Evolutionary conservation across 2,329 filamentous ascomycete genomes (phyloP).

Genomic region (Talaromyces sp.): DNA sequence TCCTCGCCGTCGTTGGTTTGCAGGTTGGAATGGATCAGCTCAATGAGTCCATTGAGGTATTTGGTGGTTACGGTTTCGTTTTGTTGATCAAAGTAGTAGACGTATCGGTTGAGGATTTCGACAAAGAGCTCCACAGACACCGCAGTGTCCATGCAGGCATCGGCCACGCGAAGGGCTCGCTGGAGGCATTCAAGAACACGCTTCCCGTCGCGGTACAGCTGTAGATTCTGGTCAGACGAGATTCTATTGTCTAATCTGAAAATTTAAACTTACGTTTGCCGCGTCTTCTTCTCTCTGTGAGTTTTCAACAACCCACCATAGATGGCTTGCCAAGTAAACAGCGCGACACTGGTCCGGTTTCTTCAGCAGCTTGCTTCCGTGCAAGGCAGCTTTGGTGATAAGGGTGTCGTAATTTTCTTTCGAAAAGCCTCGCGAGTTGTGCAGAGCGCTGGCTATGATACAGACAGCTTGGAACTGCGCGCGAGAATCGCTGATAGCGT

Average conservation of each 20-base stretch:
- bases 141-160: constrained; percentile 97
- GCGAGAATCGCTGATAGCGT: constrained; percentile 89
- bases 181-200: constrained; percentile 94
- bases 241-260: neutral
- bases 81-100: constrained; percentile 99
- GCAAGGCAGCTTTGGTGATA: constrained; percentile 94
- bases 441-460: constrained; percentile 81
- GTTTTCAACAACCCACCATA: constrained; percentile 96
- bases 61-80: constrained; percentile 98
- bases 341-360: constrained; percentile 97
- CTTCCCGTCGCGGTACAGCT: constrained; percentile 97
- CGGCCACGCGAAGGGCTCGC: constrained; percentile 87
- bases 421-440: constrained; percentile 82
- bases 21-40: constrained; percentile 95
- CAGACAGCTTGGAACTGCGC: constrained; percentile 98
- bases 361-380: constrained; percentile 92
- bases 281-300: constrained; percentile 73
- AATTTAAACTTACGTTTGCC: constrained; percentile 57
- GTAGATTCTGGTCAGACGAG: constrained; percentile 1
- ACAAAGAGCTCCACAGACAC: constrained; percentile 97
- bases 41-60: constrained; percentile 95
- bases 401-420: constrained; percentile 98
- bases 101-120: constrained; percentile 95
- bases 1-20: constrained; percentile 63
- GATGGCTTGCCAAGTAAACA: constrained; percentile 90